Percentiles rank a stretch among this genome's conserved stretches.
Conservation (phyloP, 1,284 basidiomycete species). For the Fomitopsis pinicola region DNA sequence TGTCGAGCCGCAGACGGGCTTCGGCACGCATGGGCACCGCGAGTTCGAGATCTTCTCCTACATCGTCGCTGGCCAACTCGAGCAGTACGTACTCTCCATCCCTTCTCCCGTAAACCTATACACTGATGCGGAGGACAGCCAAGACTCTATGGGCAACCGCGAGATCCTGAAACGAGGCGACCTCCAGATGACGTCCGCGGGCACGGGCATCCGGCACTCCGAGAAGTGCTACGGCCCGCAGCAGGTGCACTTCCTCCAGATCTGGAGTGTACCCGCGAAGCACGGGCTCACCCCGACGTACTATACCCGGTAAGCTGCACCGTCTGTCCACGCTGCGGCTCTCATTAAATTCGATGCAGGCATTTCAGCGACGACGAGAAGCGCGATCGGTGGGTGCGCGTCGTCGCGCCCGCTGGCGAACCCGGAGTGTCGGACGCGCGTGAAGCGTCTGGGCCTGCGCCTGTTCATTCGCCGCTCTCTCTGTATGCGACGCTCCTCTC, state of each 20-base stretch:
- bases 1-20: slow-evolving; percentile 74
- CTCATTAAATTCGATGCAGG: slow-evolving; percentile 23
- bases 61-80: slow-evolving; percentile 70
- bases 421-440: slow-evolving; percentile 54
- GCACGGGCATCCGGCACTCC: slow-evolving; percentile 84
- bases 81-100: slow-evolving; percentile 51
- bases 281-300: slow-evolving; percentile 66
- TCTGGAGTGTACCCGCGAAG: slow-evolving; percentile 74
- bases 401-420: slow-evolving; percentile 68
- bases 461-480: slow-evolving; percentile 59
- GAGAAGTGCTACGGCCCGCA: slow-evolving; percentile 59
- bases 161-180: slow-evolving; percentile 87
- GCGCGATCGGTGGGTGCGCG: slow-evolving; percentile 56
- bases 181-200: slow-evolving; percentile 87
- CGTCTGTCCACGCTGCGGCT: not conserved
- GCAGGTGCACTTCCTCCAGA: slow-evolving; percentile 82
- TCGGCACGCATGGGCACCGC: slow-evolving; percentile 81
- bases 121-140: slow-evolving; percentile 33
- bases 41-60: slow-evolving; percentile 94
- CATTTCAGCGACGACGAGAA: slow-evolving; percentile 84
- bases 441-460: slow-evolving; percentile 70
- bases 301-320: slow-evolving; percentile 58
- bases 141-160: slow-evolving; percentile 86
- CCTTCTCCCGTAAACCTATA: not conserved
- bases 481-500: slow-evolving; percentile 67